Conservation (phyloP, 805 yeast species). For the Pichia heedii region DNA sequence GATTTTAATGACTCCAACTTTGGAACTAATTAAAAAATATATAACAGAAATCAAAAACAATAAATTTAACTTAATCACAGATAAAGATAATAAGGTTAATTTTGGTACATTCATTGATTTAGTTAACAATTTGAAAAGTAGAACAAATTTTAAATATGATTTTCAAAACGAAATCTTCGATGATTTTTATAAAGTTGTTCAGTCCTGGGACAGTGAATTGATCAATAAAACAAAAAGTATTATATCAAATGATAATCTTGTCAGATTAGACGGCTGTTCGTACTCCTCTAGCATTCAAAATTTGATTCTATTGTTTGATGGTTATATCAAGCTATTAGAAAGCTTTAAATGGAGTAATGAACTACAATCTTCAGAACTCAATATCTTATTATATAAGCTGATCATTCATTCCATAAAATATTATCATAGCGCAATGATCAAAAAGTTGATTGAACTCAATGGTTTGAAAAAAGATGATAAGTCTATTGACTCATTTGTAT, state of each 20-base stretch:
- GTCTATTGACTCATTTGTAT: constrained; percentile 22
- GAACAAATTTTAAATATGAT: constrained; percentile 16
- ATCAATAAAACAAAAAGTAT: constrained; percentile 36
- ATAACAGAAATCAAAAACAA: constrained; percentile 7
- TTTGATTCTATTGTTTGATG: constrained; percentile 21
- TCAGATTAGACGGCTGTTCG: constrained; percentile 27
- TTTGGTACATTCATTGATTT: constrained; percentile 12
- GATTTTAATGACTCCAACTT: constrained; percentile 14
- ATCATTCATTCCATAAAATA: constrained; percentile 51
- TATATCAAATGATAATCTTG: constrained; percentile 47
- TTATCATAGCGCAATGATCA: constrained; percentile 34
- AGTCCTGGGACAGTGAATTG: constrained; percentile 21
- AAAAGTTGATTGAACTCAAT: constrained; percentile 2
- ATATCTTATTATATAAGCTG: constrained; percentile 51
- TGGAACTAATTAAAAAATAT: constrained; percentile 14
- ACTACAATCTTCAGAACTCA: constrained; percentile 51
- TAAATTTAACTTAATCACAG: constrained; percentile 2
- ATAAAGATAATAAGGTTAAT: constrained; percentile 7
- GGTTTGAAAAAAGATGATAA: not conserved
- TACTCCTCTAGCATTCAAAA: constrained; percentile 23
- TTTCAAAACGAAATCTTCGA: constrained; percentile 20
- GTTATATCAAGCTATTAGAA: constrained; percentile 41
- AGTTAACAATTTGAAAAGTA: constrained; percentile 11
- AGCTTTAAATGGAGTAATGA: constrained; percentile 59
- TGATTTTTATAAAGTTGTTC: constrained; percentile 17